A percentile compares a stretch with the other conserved stretches of the same genome.
These are phyloP conservation scores for Annulohypoxylon nitens DNA, from an alignment of 495 filamentous ascomycete genomes.

Conservation along the genomic window DNA sequence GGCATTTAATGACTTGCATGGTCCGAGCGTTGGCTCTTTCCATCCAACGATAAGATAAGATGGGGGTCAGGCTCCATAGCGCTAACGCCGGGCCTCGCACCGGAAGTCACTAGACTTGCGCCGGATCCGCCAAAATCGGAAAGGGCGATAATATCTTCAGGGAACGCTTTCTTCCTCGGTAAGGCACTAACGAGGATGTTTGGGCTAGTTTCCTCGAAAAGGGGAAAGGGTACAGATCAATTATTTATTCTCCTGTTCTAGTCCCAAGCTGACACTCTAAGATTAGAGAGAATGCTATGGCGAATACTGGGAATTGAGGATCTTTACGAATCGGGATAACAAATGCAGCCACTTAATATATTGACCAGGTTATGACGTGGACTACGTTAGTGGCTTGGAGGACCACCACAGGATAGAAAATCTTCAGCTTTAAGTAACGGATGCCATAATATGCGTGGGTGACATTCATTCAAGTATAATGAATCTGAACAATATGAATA, in stretches of 20 bases:
- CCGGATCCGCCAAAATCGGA: not conserved
- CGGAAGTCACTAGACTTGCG: slow-evolving; percentile 5
- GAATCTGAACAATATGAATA: too few relatives aligned
- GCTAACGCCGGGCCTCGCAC: not conserved
- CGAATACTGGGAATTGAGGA: not conserved
- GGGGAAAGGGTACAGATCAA: not conserved
- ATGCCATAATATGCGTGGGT: too few relatives aligned
- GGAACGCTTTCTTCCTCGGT: not conserved
- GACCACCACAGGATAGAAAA: not conserved
- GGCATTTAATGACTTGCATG: slow-evolving; percentile 37
- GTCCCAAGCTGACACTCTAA: not conserved
- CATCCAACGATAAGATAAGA: slow-evolving; percentile 34
- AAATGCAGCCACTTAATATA: not conserved
- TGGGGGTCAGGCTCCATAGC: slow-evolving; percentile 1
- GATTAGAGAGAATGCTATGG: not conserved
- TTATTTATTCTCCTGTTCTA: not conserved
- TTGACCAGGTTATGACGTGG: slow-evolving; percentile 24
- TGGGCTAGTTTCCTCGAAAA: not conserved
- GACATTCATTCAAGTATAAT: too few relatives aligned
- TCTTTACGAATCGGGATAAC: not conserved
- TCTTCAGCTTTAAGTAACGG: too few relatives aligned
- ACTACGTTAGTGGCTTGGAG: slow-evolving; percentile 2
- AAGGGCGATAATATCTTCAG: not conserved
- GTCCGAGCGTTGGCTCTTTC: slow-evolving; percentile 27
- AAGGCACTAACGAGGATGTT: not conserved